Evolutionary conservation across 148 eudicot species (phyloP).

Genomic region (Gaultheria prostrata): DNA sequence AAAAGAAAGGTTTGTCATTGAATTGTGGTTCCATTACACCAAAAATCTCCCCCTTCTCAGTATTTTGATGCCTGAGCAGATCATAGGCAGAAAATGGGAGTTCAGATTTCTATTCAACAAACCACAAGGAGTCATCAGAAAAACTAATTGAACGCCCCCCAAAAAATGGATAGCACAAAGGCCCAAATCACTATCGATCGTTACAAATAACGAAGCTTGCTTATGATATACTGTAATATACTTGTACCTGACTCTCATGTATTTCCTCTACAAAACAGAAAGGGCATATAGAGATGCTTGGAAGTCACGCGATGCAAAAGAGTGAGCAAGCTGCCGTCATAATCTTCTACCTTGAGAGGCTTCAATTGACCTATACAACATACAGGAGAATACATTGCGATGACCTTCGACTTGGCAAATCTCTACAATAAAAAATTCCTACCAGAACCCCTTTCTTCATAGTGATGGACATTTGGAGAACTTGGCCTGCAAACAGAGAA

Average conservation of each 20-base stretch:
- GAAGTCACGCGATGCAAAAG: background rate
- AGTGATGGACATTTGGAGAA: background rate
- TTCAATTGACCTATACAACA: background rate
- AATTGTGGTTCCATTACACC: no score
- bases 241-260: background rate
- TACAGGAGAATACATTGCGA: background rate
- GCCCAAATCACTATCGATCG: background rate
- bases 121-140: background rate
- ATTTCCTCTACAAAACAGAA: background rate
- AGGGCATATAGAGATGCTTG: background rate
- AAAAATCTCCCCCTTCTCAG: no score
- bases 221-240: background rate
- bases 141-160: background rate
- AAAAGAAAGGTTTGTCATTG: no score
- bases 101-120: background rate
- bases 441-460: background rate
- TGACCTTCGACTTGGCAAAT: constrained; percentile 1
- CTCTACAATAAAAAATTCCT: background rate
- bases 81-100: background rate
- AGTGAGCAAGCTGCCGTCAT: background rate
- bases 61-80: no score
- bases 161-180: background rate
- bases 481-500: background rate
- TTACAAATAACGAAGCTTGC: background rate
- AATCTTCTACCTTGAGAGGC: background rate